Conservation (phyloP, 1,284 basidiomycete genomes). For the Hypsizygus ulmarius region DNA sequence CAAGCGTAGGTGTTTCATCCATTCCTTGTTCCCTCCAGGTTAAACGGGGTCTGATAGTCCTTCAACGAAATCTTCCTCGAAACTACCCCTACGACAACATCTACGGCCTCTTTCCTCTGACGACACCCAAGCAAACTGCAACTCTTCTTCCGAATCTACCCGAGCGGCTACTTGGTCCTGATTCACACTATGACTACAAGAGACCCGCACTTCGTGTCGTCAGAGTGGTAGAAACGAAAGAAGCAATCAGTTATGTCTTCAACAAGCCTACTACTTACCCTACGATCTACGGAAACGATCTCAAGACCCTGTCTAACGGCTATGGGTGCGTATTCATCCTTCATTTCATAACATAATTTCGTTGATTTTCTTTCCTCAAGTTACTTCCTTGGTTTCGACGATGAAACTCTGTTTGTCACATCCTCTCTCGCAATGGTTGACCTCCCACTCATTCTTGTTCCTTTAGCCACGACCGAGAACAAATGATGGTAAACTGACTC, state of each 20-base stretch:
- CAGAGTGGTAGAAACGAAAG: constrained; percentile 13
- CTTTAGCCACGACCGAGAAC: constrained; percentile 22
- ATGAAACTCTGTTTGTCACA: constrained; percentile 25
- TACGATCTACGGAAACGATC: constrained; percentile 21
- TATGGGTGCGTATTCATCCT: constrained; percentile 29
- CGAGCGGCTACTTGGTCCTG: too few species aligned
- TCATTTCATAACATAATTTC: background rate
- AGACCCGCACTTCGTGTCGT: constrained; percentile 11
- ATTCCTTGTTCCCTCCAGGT: background rate
- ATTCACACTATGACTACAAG: constrained; percentile 8
- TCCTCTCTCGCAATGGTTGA: background rate
- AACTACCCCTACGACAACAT: constrained; percentile 22
- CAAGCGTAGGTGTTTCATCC: constrained; percentile 12
- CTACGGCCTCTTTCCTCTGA: constrained; percentile 23
- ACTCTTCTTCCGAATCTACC: background rate
- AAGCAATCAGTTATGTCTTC: constrained; percentile 33
- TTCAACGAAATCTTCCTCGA: constrained; percentile 22
- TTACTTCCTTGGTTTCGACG: constrained; percentile 29
- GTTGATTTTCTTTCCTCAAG: constrained; percentile 3
- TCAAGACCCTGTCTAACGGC: constrained; percentile 23
- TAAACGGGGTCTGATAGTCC: constrained; percentile 12
- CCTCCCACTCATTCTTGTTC: background rate
- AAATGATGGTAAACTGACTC: constrained; percentile 18
- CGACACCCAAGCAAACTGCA: constrained; percentile 8
- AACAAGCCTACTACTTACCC: constrained; percentile 29